These are phyloP conservation scores for Brettanomyces custersianus DNA, from an alignment of 805 yeast genomes.

Conservation along the genomic window DNA sequence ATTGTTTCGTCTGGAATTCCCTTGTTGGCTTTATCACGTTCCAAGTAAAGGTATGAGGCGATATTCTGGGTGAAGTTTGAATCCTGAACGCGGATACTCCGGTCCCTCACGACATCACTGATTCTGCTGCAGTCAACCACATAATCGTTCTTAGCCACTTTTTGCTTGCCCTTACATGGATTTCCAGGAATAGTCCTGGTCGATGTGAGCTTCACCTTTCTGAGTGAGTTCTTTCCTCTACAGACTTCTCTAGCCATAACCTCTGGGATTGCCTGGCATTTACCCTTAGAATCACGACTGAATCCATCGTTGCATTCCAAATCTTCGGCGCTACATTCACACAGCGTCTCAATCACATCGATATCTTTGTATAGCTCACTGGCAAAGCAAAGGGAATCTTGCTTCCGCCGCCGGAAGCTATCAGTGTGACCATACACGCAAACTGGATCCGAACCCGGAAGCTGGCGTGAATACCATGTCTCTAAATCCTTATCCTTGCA, in stretches of 20 bases:
- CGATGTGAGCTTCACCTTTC: constrained; percentile 16
- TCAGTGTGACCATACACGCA: constrained; percentile 69
- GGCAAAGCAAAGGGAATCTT: constrained; percentile 55
- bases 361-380: constrained; percentile 38
- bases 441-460: constrained; percentile 24
- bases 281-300: constrained; percentile 23
- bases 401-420: constrained; percentile 54
- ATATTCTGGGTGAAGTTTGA: constrained; percentile 45
- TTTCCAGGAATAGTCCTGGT: constrained; percentile 20
- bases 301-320: constrained; percentile 62
- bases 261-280: constrained; percentile 34
- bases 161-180: constrained; percentile 19
- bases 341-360: constrained; percentile 39
- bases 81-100: constrained; percentile 28
- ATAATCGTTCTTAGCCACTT: constrained; percentile 14
- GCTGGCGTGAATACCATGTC: constrained; percentile 45
- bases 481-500: constrained; percentile 53
- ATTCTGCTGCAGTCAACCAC: constrained; percentile 29
- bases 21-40: constrained; percentile 31
- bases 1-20: constrained; percentile 53
- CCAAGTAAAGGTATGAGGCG: constrained; percentile 50
- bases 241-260: constrained; percentile 15
- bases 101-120: constrained; percentile 8
- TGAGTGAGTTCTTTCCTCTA: constrained; percentile 8
- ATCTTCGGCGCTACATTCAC: constrained; percentile 58